phyloP scores from a whole-genome alignment of 495 filamentous ascomycete genomes.

The Lepidopterella palustris region DNA sequence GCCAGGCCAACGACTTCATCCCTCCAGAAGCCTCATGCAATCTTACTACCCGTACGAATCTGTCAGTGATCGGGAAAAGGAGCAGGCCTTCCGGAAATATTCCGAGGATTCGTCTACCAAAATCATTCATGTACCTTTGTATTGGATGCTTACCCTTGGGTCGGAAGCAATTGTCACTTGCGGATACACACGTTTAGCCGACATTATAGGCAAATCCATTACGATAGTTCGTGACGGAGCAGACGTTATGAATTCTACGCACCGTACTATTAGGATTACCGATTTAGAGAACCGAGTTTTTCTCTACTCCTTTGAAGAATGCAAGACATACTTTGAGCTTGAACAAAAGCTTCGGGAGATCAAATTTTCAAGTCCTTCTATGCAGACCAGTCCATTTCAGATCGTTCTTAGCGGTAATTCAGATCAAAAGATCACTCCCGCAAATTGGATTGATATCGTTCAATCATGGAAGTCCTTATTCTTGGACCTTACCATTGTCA shows the following conservation, averaged over 20 bases:
- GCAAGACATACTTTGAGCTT: slow-evolving; percentile 19
- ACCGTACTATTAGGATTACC: slow-evolving; percentile 9
- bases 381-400: no score
- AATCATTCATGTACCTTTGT: slow-evolving; percentile 17
- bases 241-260: not conserved
- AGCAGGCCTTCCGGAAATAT: slow-evolving; percentile 21
- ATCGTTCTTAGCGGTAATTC: no score
- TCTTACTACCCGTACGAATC: slow-evolving; percentile 22
- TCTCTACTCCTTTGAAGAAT: slow-evolving; percentile 13
- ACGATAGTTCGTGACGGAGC: slow-evolving; percentile 8
- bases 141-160: slow-evolving; percentile 21
- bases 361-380: no score
- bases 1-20: slow-evolving; percentile 7
- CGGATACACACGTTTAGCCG: slow-evolving; percentile 8
- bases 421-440: slow-evolving; percentile 12
- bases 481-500: slow-evolving; percentile 8
- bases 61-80: slow-evolving; percentile 15
- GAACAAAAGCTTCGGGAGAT: slow-evolving; percentile 19
- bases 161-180: slow-evolving; percentile 13
- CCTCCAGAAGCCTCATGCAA: slow-evolving; percentile 19
- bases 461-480: slow-evolving; percentile 2
- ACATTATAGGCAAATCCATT: slow-evolving; percentile 20
- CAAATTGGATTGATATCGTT: slow-evolving; percentile 15
- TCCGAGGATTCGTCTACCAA: not conserved
- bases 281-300: slow-evolving; percentile 16